Evolutionary conservation across 345 rosid genomes (phyloP).

Genomic region (Clausena lansium): DNA sequence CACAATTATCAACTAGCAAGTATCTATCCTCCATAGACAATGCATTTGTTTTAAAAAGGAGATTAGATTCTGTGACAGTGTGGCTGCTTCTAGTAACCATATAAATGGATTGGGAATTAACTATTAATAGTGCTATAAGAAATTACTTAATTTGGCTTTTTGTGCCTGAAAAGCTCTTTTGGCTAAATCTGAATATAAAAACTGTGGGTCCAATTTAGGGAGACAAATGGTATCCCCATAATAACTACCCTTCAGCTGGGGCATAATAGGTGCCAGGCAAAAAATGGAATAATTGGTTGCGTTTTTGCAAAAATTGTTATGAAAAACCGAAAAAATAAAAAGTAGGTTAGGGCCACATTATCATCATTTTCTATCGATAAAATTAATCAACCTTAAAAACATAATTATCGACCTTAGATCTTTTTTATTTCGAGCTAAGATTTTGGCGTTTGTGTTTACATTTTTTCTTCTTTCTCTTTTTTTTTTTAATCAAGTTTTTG

Average conservation of each 20-base stretch:
- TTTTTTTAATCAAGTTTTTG: background rate
- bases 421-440: constrained; percentile 1
- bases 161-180: background rate
- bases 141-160: constrained; percentile 2
- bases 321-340: background rate
- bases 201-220: constrained; percentile 31
- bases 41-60: background rate
- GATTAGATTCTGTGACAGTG: constrained; percentile 2
- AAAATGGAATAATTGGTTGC: background rate
- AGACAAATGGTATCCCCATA: constrained; percentile 41
- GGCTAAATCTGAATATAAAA: background rate
- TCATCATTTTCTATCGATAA: constrained; percentile 18
- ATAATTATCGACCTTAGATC: background rate
- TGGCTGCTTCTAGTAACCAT: background rate
- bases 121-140: background rate
- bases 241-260: constrained; percentile 27
- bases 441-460: background rate
- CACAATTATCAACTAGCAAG: background rate
- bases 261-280: background rate
- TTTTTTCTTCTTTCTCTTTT: too few species aligned
- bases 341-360: background rate
- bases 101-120: background rate
- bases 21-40: background rate
- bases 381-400: constrained; percentile 1
- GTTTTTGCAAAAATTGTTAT: background rate